Conservation (phyloP, 495 filamentous ascomycete genomes). For the Talaromyces adpressus region DNA sequence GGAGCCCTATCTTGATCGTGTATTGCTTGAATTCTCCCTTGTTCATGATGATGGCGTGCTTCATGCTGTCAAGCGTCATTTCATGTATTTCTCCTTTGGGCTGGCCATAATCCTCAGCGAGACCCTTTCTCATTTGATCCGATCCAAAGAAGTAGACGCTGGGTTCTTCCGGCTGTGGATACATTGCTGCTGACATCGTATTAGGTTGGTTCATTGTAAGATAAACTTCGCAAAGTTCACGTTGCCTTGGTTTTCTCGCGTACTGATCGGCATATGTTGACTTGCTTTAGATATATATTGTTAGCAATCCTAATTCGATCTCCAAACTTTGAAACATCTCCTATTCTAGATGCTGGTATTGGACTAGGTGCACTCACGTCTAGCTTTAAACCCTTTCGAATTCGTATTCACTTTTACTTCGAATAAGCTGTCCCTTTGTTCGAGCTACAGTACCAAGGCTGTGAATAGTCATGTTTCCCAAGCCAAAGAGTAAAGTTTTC, state of each 20-base stretch:
- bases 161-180: neutral
- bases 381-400: neutral
- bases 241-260: no score
- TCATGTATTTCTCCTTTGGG: neutral
- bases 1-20: neutral
- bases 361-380: neutral
- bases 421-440: neutral
- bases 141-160: neutral
- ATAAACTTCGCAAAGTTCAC: no score
- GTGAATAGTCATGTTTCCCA: neutral
- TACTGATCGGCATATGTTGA: no score
- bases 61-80: neutral
- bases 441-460: neutral
- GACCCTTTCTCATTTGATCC: neutral
- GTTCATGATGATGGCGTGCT: neutral
- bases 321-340: neutral
- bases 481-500: neutral
- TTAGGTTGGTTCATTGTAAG: no score
- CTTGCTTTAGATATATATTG: neutral
- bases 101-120: neutral
- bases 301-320: neutral
- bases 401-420: neutral
- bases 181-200: no score
- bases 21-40: neutral
- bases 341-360: neutral